These are phyloP conservation scores for Neurospora pannonica DNA, from an alignment of 495 filamentous ascomycete genomes.

Conservation along the genomic window DNA sequence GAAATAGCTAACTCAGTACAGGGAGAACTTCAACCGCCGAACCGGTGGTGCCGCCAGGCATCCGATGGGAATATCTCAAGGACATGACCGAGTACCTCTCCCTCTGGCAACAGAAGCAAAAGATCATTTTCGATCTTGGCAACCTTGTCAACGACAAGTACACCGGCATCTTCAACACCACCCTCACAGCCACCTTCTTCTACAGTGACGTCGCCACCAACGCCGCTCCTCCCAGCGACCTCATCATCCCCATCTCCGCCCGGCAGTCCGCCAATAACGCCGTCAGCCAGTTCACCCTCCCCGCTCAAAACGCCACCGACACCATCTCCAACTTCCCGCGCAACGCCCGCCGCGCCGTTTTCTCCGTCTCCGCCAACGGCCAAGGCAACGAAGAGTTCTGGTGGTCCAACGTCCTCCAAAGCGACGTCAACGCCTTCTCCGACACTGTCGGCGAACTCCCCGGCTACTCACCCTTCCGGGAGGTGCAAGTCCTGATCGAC, in stretches of 20 bases:
- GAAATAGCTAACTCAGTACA: not conserved
- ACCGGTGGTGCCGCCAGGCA: constrained; percentile 57
- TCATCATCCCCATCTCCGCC: constrained; percentile 71
- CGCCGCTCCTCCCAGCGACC: constrained; percentile 43
- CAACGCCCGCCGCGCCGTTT: constrained; percentile 58
- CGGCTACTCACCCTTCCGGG: constrained; percentile 59
- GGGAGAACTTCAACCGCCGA: constrained; percentile 77
- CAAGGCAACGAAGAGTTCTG: constrained; percentile 81
- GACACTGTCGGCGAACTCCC: constrained; percentile 47
- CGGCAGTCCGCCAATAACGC: constrained; percentile 39
- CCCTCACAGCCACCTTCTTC: constrained; percentile 70
- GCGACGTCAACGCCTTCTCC: constrained; percentile 53
- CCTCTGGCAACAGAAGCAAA: constrained; percentile 59
- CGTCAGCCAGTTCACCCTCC: constrained; percentile 64
- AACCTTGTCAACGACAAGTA: constrained; percentile 68
- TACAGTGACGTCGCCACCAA: constrained; percentile 30
- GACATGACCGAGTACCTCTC: constrained; percentile 69
- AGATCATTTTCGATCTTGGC: constrained; percentile 74
- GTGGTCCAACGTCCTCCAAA: constrained; percentile 72
- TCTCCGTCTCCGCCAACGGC: constrained; percentile 68
- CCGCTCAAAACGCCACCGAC: constrained; percentile 51
- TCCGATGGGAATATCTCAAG: constrained; percentile 68
- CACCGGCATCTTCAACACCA: constrained; percentile 75
- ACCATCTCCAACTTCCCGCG: constrained; percentile 45
- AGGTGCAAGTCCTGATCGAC: constrained; percentile 74